Percentiles rank a stretch among this genome's conserved stretches.
These are phyloP conservation scores for Lumnitzera racemosa DNA, from an alignment of 345 rosid species.

Conservation along the genomic window DNA sequence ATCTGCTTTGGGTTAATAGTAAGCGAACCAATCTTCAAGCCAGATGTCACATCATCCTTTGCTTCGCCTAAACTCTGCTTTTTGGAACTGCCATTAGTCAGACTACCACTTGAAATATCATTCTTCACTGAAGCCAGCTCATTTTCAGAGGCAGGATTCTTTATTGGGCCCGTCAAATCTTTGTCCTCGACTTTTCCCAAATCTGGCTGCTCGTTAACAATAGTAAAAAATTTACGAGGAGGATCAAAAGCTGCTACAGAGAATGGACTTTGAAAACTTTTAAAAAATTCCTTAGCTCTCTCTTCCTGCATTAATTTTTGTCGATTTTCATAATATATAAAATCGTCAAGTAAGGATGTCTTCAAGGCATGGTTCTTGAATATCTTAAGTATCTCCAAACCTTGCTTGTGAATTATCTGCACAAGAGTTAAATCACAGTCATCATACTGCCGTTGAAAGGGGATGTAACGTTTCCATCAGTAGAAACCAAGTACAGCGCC, in stretches of 20 bases:
- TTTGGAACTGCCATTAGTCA: constrained; percentile 2
- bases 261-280: constrained; percentile 36
- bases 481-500: not conserved
- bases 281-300: constrained; percentile 40
- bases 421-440: constrained; percentile 3
- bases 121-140: constrained; percentile 12
- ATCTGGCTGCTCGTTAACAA: constrained; percentile 6
- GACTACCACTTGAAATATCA: constrained; percentile 12
- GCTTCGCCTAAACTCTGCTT: constrained; percentile 11
- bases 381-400: constrained; percentile 70
- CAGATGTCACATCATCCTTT: constrained; percentile 14
- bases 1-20: constrained; percentile 24
- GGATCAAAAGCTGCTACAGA: constrained; percentile 35
- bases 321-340: constrained; percentile 71
- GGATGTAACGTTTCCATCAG: not conserved
- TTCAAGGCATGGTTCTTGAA: constrained; percentile 49
- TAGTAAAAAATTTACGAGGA: constrained; percentile 17
- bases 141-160: constrained; percentile 8
- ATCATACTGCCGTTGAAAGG: not conserved
- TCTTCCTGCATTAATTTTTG: constrained; percentile 78
- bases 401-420: constrained; percentile 75
- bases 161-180: constrained; percentile 13
- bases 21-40: constrained; percentile 27
- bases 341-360: constrained; percentile 81
- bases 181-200: constrained; percentile 13